Evolutionary conservation across 164 flowering plant species (phyloP), one percentile per base, ranked within the genome.

Genomic region (Warburgia ugandensis): DNA sequence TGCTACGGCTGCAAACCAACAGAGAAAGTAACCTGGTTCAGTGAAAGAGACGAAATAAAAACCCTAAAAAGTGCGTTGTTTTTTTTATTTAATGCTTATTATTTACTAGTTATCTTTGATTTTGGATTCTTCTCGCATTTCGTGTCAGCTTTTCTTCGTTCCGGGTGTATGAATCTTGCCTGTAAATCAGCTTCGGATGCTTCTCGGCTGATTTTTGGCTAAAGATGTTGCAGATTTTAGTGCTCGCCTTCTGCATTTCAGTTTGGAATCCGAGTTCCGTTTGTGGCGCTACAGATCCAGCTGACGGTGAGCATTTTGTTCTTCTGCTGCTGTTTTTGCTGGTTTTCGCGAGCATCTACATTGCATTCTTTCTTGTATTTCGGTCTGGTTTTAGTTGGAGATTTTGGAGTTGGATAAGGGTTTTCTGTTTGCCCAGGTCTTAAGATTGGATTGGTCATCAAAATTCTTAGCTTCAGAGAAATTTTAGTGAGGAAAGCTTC

Each of bases 101-200:
- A 16, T 42, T 30, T 19, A 50, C 13, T 33, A 46, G 45, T 42
- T 50, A 48, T 64, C 68, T 53, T 65, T 77, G 73, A 71, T 72
- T 63, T 68, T 66, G 72, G 79, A 69, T 74, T 69, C 73, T 72
- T 68, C 64, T 66, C 56, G 61, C 72, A 71, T 69, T 72, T 73
- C 65, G 65, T 69, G 77, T 70, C 78, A 67, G 77, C 77, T 68
- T 71, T 70, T 17, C 45, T 48, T 43, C 33, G 6, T 27, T 23
- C 26, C 25, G 23, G 27, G 51, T 39, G 21, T 40, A 48, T 50
- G 47, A 41, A 56, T 36, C 40, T 42, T 19, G 28, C 14, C 14
- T 10, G 13, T 11, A 46, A 44, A 49, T 49, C 17, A 21, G 29
- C 36, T 29, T 3, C 3, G 38, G 3, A 26, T 27, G 17, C 17